phyloP scores from a whole-genome alignment of 306 rosid species.

The Rubus parviflorus region DNA sequence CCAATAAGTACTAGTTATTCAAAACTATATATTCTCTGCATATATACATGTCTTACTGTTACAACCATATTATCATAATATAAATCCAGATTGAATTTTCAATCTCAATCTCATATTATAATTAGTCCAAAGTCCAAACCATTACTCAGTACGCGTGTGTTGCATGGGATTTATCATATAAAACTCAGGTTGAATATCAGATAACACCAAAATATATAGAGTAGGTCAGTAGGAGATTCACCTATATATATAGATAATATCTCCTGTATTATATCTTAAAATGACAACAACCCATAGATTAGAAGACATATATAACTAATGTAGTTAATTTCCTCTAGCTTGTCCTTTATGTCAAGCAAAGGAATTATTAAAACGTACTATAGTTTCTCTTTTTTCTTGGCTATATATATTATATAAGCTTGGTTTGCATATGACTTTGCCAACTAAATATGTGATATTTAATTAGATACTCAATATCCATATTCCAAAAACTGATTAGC shows the following conservation, averaged over 20 bases:
- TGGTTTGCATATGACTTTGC: conserved; percentile 7
- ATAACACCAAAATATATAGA: neutral
- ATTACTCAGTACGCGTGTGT: neutral
- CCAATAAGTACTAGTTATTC: neutral
- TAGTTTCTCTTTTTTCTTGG: neutral
- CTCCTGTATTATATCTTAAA: neutral
- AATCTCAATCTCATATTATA: neutral
- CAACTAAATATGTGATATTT: conserved; percentile 9
- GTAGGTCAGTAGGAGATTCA: conserved; percentile 1
- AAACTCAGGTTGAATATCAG: neutral
- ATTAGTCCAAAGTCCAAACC: neutral
- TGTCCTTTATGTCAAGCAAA: neutral
- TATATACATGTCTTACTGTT: neutral
- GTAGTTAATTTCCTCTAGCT: neutral
- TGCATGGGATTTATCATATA: neutral
- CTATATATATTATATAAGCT: neutral
- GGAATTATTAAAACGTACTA: neutral
- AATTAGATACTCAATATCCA: conserved; percentile 10
- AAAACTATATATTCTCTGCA: neutral
- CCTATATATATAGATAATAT: neutral
- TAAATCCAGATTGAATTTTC: neutral
- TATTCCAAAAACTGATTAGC: neutral
- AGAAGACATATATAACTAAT: neutral
- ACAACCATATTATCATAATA: neutral
- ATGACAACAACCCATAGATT: conserved; percentile 1